A percentile compares a stretch with the other conserved stretches of the same genome.
Evolutionary conservation across 345 rosid species (phyloP).

Genomic region (Populus euphratica): DNA sequence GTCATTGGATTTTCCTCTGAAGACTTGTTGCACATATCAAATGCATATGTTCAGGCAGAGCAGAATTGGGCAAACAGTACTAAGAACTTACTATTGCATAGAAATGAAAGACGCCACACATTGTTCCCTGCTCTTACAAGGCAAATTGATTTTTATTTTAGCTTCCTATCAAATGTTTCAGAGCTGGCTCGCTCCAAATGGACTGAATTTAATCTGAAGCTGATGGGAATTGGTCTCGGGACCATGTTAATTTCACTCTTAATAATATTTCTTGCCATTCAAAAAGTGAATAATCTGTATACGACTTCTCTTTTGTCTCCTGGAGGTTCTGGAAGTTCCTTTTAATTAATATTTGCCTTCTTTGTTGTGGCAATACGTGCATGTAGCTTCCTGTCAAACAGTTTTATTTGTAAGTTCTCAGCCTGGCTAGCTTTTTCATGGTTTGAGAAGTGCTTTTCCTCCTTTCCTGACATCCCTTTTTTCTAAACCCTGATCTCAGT

Average conservation of each 20-base stretch:
- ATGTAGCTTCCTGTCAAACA: constrained; percentile 87
- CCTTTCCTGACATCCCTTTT: neutral
- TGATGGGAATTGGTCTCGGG: constrained; percentile 76
- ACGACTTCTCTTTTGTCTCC: constrained; percentile 22
- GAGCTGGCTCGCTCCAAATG: constrained; percentile 91
- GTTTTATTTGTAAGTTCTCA: constrained; percentile 73
- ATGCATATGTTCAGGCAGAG: constrained; percentile 61
- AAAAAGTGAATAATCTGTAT: constrained; percentile 28
- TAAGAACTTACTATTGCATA: constrained; percentile 25
- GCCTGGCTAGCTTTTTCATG: constrained; percentile 8
- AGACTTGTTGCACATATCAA: constrained; percentile 56
- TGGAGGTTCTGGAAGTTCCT: constrained; percentile 40
- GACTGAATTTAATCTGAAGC: constrained; percentile 80
- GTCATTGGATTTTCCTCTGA: constrained; percentile 91
- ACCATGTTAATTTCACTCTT: constrained; percentile 57
- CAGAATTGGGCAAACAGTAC: constrained; percentile 41
- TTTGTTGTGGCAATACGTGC: constrained; percentile 62
- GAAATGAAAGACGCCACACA: constrained; percentile 34
- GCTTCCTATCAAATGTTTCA: constrained; percentile 63
- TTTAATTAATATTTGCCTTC: constrained; percentile 41
- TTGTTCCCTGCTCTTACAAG: constrained; percentile 34
- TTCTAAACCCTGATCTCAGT: constrained; percentile 44
- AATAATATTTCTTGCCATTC: constrained; percentile 42
- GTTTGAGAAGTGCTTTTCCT: constrained; percentile 12
- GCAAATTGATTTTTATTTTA: constrained; percentile 54